A percentile compares a stretch with the other conserved stretches of the same genome.
Evolutionary conservation across 2,329 filamentous ascomycete species (phyloP).

Genomic region (Trichoderma sp.): DNA sequence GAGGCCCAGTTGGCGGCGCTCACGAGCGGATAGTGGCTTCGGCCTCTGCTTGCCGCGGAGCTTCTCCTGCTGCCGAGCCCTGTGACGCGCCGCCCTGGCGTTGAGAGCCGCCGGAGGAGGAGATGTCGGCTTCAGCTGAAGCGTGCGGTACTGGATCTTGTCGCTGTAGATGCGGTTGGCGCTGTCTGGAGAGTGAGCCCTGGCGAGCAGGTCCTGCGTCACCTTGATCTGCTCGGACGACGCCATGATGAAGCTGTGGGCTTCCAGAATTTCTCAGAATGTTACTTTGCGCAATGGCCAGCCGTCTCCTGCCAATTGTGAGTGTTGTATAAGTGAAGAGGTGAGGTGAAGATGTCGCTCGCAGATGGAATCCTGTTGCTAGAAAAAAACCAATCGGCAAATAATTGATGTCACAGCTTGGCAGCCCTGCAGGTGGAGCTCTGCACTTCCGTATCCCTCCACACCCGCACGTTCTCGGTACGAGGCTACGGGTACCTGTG

Average conservation of each 20-base stretch:
- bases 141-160: conserved; percentile 78
- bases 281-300: neutral
- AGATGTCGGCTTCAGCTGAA: conserved; percentile 76
- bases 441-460: conserved; percentile 30
- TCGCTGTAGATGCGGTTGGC: conserved; percentile 74
- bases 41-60: conserved; percentile 55
- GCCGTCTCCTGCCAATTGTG: neutral
- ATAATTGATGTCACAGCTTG: neutral
- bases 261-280: neutral
- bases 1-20: conserved; percentile 72
- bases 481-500: neutral
- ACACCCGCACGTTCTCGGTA: neutral
- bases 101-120: conserved; percentile 59
- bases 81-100: conserved; percentile 59
- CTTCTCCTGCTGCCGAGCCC: conserved; percentile 50
- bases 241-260: conserved; percentile 38
- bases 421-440: conserved; percentile 31
- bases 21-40: conserved; percentile 74
- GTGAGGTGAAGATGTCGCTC: neutral
- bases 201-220: conserved; percentile 68
- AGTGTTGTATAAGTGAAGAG: neutral
- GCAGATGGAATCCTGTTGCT: neutral
- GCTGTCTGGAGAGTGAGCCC: conserved; percentile 76
- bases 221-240: conserved; percentile 42
- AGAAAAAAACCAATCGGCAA: neutral